Evolutionary conservation across 345 rosid genomes (phyloP), one percentile per base, ranked within the genome.

Genomic region (Fremontodendron californicum): DNA sequence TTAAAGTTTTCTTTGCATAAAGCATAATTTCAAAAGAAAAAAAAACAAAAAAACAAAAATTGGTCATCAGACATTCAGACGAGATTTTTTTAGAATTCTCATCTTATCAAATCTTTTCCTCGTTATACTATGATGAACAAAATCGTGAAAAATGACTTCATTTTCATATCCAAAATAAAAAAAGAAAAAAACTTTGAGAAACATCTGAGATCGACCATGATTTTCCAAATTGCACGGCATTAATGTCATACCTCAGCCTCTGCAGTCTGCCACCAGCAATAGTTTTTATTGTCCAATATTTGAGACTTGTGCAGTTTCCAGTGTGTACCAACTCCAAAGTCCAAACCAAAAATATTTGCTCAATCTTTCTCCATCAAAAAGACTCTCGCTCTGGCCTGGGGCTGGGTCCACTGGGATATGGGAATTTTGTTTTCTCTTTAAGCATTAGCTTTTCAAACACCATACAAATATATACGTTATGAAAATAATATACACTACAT

Each of bases 221-320:
- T 27, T 58, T 58, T 58, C 37, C 19, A 60, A 60, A 60, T 60
- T 58, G 63, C 33, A 58, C 35, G 63, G 63, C 63, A 58, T 9
- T 57, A 33, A 23, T 33, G 27, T 23, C 25, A 33, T n/a, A n/a
- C n/a, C n/a, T 58, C 63, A 25, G 29, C 72, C 33, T 42, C 72
- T 67, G 52, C n/a, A n/a, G 1, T 16, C 51, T 11, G 2, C 12
- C 27, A 16, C 23, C 73, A 70, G 25, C 42, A 29, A 9, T 31
- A 29, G 40, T 16, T 25, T 11, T 27, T 58, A 12, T 58, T 58
- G 64, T 27, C 64, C 8, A 16, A 1, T 27, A 60, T 9, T 19
- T 9, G 18, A 29, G 58, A 70, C 74, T 71, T 43, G 74, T 49
- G 60, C 42, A 48, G 42, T 19, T 49, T 29, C 40, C 74, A 71